These are phyloP conservation scores for Aphanomyces astaci DNA, from an alignment of 352 stramenopile genomes.

Conservation along the genomic window DNA sequence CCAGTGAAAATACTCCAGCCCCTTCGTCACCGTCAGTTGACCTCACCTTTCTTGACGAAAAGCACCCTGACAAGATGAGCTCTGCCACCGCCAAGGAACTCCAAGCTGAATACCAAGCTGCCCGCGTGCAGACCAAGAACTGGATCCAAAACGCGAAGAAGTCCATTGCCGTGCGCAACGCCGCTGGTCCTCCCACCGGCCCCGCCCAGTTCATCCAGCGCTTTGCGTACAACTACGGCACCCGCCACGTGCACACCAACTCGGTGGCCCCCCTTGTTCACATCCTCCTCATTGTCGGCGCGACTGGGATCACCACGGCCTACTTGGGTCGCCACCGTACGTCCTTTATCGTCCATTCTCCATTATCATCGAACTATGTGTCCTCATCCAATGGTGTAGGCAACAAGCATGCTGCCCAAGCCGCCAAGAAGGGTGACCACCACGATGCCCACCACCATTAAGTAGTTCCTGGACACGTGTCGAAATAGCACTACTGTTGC, in stretches of 20 bases:
- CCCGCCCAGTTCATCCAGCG: slow-evolving; percentile 11
- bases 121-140: slow-evolving; percentile 5
- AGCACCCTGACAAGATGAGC: slow-evolving; percentile 13
- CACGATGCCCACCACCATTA: slow-evolving; percentile 18
- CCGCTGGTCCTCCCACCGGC: not conserved
- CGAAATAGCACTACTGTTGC: not conserved
- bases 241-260: slow-evolving; percentile 20
- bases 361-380: too few species aligned
- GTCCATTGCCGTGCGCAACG: slow-evolving; percentile 8
- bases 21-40: slow-evolving; percentile 17
- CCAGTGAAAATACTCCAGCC: not conserved
- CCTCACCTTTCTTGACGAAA: slow-evolving; percentile 10
- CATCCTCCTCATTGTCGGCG: slow-evolving; percentile 10
- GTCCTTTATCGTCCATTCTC: too few species aligned
- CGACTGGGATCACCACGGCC: slow-evolving; percentile 5
- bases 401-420: slow-evolving; percentile 10
- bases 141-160: slow-evolving; percentile 14
- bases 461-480: not conserved
- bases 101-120: slow-evolving; percentile 11
- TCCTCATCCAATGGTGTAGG: too few species aligned
- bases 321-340: slow-evolving; percentile 19
- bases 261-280: slow-evolving; percentile 13
- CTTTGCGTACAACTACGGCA: slow-evolving; percentile 20
- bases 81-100: slow-evolving; percentile 5
- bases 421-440: slow-evolving; percentile 4